Evolutionary conservation across 331 rosid genomes (phyloP).

Genomic region (Acacia pycnantha): DNA sequence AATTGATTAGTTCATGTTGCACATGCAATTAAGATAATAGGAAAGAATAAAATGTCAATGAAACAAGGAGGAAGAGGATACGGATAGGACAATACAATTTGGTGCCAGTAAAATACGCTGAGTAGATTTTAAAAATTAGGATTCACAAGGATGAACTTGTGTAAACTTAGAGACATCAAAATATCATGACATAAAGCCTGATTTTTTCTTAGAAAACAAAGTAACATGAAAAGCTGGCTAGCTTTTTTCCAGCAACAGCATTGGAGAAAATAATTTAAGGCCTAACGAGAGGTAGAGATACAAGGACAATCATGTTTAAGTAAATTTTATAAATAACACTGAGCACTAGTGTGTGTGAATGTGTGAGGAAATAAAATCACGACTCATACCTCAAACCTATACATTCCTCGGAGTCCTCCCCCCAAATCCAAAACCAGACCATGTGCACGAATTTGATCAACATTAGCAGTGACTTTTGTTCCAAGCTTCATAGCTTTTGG

Average conservation of each 20-base stretch:
- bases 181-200: neutral
- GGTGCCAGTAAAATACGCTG: neutral
- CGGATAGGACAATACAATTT: neutral
- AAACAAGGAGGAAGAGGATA: constrained; percentile 6
- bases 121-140: neutral
- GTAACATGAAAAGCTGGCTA: neutral
- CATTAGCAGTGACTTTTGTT: constrained; percentile 62
- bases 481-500: constrained; percentile 64
- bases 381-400: constrained; percentile 71
- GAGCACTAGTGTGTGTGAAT: neutral
- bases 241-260: neutral
- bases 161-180: constrained; percentile 3
- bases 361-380: neutral
- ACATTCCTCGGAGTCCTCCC: constrained; percentile 81
- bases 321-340: neutral
- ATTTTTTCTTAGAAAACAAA: neutral
- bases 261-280: constrained; percentile 12
- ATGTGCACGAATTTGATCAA: constrained; percentile 71
- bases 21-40: neutral
- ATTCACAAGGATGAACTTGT: neutral
- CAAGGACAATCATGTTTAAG: neutral
- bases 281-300: neutral
- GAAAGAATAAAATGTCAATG: neutral
- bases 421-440: constrained; percentile 95
- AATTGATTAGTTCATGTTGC: neutral